These are phyloP conservation scores for Camelina laxa DNA, from an alignment of 345 rosid species.

Conservation along the genomic window DNA sequence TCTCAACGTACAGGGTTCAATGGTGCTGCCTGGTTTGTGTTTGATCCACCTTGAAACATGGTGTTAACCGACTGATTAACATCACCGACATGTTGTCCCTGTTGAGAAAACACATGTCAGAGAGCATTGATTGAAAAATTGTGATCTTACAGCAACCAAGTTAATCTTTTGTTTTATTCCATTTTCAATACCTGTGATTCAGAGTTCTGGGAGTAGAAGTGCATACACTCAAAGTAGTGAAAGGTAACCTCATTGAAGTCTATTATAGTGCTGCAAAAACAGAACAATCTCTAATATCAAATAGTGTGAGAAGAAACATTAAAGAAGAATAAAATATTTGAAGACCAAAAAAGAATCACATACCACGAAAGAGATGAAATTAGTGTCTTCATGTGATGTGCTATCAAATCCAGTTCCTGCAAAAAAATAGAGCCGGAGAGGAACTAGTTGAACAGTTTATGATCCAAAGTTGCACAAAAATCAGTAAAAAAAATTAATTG, in stretches of 20 bases:
- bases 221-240: constrained; percentile 87
- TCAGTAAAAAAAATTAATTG: too few relatives aligned
- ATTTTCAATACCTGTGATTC: constrained; percentile 56
- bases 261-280: constrained; percentile 63
- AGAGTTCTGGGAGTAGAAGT: constrained; percentile 62
- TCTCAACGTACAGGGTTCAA: constrained; percentile 55
- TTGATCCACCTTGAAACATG: constrained; percentile 40
- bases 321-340: too few relatives aligned
- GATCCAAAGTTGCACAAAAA: too few relatives aligned
- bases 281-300: neutral
- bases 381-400: too few relatives aligned
- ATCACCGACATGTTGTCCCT: constrained; percentile 49
- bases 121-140: neutral
- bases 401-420: too few relatives aligned
- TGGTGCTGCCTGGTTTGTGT: constrained; percentile 48
- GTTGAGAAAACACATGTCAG: constrained; percentile 14
- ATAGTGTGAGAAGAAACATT: too few relatives aligned
- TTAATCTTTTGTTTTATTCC: neutral
- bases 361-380: too few relatives aligned
- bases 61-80: constrained; percentile 41
- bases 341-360: too few relatives aligned
- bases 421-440: too few relatives aligned
- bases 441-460: too few relatives aligned
- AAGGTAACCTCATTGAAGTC: constrained; percentile 85
- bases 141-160: constrained; percentile 3